These are phyloP conservation scores for Camelina hispida DNA, from an alignment of 345 rosid species.

Conservation along the genomic window DNA sequence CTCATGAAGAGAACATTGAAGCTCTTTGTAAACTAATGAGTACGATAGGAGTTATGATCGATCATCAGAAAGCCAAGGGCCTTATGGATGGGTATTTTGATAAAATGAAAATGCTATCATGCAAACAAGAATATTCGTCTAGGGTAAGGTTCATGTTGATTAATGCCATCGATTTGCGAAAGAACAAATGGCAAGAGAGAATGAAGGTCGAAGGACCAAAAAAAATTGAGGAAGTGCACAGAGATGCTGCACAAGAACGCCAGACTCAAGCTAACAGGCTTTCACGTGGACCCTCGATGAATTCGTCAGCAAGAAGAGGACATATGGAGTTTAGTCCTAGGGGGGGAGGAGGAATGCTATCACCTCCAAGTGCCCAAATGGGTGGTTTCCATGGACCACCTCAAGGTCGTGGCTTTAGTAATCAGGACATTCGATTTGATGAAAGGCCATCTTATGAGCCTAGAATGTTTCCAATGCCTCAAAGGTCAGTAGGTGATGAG, in stretches of 20 bases:
- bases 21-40: conserved; percentile 93
- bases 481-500: conserved; percentile 70
- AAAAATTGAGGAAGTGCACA: conserved; percentile 96
- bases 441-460: conserved; percentile 77
- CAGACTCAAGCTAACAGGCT: conserved; percentile 75
- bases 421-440: conserved; percentile 78
- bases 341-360: conserved; percentile 62
- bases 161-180: conserved; percentile 86
- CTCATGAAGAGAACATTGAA: conserved; percentile 93
- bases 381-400: conserved; percentile 74
- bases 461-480: conserved; percentile 75
- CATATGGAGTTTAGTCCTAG: conserved; percentile 77
- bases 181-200: conserved; percentile 96
- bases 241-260: conserved; percentile 98
- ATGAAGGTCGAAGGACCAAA: conserved; percentile 99
- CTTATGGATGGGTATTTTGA: conserved; percentile 84
- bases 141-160: conserved; percentile 94
- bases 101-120: conserved; percentile 66
- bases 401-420: conserved; percentile 67
- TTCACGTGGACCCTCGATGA: conserved; percentile 69
- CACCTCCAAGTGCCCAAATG: conserved; percentile 72
- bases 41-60: conserved; percentile 92
- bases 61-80: conserved; percentile 68
- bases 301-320: conserved; percentile 63
- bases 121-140: conserved; percentile 73